Evolutionary conservation across 176 grass and related monocot genomes (phyloP).

Genomic region (Canna indica): DNA sequence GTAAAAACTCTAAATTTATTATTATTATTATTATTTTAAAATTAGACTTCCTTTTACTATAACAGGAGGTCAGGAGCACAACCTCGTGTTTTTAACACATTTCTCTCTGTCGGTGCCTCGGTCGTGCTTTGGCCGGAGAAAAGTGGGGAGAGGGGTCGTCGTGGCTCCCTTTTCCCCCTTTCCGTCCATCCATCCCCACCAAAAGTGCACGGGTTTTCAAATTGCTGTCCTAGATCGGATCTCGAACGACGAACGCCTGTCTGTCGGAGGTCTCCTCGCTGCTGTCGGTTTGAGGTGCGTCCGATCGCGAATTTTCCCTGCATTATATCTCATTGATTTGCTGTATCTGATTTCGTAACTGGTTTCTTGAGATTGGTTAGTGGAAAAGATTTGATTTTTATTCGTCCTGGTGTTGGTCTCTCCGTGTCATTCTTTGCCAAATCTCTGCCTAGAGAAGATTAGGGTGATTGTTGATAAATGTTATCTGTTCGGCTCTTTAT

Average conservation of each 20-base stretch:
- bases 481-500: not conserved
- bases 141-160: not conserved
- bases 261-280: not conserved
- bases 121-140: not conserved
- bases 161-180: not conserved
- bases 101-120: not conserved
- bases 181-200: not conserved
- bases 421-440: not conserved
- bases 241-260: not conserved
- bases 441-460: not conserved
- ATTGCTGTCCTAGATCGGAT: not conserved
- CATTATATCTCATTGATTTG: not conserved
- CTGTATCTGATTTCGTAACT: not conserved
- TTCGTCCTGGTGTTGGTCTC: not conserved
- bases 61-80: too few species aligned
- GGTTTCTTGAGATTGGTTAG: not conserved
- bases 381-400: not conserved
- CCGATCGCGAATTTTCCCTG: not conserved
- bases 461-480: not conserved
- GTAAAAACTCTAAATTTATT: too few species aligned
- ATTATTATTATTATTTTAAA: too few species aligned
- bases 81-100: too few species aligned
- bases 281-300: not conserved
- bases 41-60: too few species aligned
- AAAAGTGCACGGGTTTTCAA: not conserved